phyloP scores from a whole-genome alignment of 495 filamentous ascomycete species.

The Hyphodiscus hymeniophilus region DNA sequence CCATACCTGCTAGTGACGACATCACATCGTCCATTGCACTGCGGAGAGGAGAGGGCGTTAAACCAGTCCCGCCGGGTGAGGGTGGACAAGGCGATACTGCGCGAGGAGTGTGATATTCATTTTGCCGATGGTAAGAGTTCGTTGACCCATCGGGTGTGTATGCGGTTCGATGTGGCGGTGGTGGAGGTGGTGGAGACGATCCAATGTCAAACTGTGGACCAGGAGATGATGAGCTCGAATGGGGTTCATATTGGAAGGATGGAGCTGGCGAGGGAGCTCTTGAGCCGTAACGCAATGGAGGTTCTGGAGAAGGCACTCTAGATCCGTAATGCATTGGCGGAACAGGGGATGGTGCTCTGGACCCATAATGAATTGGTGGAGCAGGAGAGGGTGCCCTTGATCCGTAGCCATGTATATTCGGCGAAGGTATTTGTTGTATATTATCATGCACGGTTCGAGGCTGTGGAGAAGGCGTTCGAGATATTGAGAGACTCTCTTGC shows the following conservation, averaged over 20 bases:
- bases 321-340: constrained; percentile 29
- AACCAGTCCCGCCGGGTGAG: constrained; percentile 53
- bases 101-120: constrained; percentile 38
- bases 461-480: constrained; percentile 29
- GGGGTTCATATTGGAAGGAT: constrained; percentile 32
- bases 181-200: constrained; percentile 37
- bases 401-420: constrained; percentile 34
- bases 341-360: constrained; percentile 52
- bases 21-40: constrained; percentile 98
- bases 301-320: constrained; percentile 49
- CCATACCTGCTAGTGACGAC: constrained; percentile 89
- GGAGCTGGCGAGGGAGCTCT: constrained; percentile 50
- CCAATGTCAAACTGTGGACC: constrained; percentile 18
- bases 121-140: constrained; percentile 22
- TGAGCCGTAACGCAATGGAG: constrained; percentile 26
- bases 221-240: constrained; percentile 22
- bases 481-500: constrained; percentile 25
- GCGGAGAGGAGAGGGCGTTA: constrained; percentile 84
- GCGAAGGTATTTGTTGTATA: constrained; percentile 31
- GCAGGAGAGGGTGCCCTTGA: constrained; percentile 53
- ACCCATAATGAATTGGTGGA: constrained; percentile 28
- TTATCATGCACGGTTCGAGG: constrained; percentile 18
- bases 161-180: constrained; percentile 42
- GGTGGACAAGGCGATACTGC: constrained; percentile 47
- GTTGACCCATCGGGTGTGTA: constrained; percentile 17